Evolutionary conservation across 2,329 filamentous ascomycete genomes (phyloP), one percentile per base, ranked within the genome.

Genomic region (Penicillium sp.): DNA sequence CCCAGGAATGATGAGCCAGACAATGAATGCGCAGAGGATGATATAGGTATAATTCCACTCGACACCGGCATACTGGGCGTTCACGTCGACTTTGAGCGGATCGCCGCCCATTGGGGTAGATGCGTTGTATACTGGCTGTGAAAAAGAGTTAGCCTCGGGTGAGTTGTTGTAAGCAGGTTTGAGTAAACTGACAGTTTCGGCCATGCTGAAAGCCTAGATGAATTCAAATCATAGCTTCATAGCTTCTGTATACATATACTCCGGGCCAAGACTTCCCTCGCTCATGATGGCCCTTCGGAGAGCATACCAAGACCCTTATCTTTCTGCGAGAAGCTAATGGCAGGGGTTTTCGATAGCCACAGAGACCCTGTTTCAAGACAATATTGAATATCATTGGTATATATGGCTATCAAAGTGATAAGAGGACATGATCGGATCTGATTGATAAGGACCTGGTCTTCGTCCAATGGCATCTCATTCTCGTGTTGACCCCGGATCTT

Each of bases 1-100:
- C 18, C 84, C 85, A 0, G 85, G 85, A 53, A 87, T 85, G 66
- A 88, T 88, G 47, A 87, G 70, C 80, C 83, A 88, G 50, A 87
- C 84, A 50, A 88, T 77, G 68, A 82, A 84, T 13, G 74, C 77
- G 67, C 83, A 85, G 61, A 84, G 75, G 7, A 69, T 57, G 50
- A 83, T 76, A 64, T 85, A 88, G 38, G 79, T 78, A 67, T 86
- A 86, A 64, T 87, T 79, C 70, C 77, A 85, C 66, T 87, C 83
- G 52, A 79, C 72, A 7, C 84, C 84, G 22, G 69, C 70, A 66
- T 84, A 87, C 62, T 84, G 83, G 10, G 77, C 70, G 61, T 87
- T 84, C 59, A 83, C 79, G 65, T 86, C 78, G 11, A 81, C 75
- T 32, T 75, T 64, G 9, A 79, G 65, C 2, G 81, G 77, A 61